phyloP scores from a whole-genome alignment of 768 basidiomycete genomes.

The Lactarius sanguifluus region DNA sequence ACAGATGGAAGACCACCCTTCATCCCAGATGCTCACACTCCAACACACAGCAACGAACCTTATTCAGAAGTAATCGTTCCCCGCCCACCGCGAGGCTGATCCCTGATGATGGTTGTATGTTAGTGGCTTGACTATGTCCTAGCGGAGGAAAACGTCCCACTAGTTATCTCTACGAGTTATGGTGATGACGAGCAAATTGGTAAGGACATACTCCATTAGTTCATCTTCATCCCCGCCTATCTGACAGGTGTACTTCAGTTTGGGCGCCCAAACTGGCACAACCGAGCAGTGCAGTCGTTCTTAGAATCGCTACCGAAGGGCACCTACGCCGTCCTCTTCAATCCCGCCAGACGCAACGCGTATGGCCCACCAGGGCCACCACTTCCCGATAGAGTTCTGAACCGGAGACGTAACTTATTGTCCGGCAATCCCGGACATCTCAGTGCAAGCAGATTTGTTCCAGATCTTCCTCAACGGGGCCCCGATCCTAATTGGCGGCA shows the following conservation, averaged over 20 bases:
- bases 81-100: neutral
- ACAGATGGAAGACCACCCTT: constrained; percentile 64
- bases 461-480: constrained; percentile 43
- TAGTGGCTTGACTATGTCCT: constrained; percentile 68
- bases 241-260: constrained; percentile 40
- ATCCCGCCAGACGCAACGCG: constrained; percentile 49
- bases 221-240: too few relatives aligned
- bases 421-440: constrained; percentile 60
- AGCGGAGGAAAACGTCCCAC: constrained; percentile 46
- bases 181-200: constrained; percentile 72
- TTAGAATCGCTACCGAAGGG: constrained; percentile 44
- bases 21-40: constrained; percentile 45
- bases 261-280: constrained; percentile 52
- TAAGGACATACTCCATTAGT: constrained; percentile 31
- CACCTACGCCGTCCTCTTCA: constrained; percentile 55
- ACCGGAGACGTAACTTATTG: too few relatives aligned
- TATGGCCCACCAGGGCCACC: constrained; percentile 38
- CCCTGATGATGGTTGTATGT: constrained; percentile 9
- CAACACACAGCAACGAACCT: constrained; percentile 50
- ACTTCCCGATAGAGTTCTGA: neutral
- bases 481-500: constrained; percentile 46
- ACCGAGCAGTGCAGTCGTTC: constrained; percentile 43
- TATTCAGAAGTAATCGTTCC: constrained; percentile 39
- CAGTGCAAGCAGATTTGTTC: constrained; percentile 51
- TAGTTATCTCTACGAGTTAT: constrained; percentile 70